Base-by-base conservation (phyloP, 768 basidiomycete species). In the Termitomyces sp. region DNA sequence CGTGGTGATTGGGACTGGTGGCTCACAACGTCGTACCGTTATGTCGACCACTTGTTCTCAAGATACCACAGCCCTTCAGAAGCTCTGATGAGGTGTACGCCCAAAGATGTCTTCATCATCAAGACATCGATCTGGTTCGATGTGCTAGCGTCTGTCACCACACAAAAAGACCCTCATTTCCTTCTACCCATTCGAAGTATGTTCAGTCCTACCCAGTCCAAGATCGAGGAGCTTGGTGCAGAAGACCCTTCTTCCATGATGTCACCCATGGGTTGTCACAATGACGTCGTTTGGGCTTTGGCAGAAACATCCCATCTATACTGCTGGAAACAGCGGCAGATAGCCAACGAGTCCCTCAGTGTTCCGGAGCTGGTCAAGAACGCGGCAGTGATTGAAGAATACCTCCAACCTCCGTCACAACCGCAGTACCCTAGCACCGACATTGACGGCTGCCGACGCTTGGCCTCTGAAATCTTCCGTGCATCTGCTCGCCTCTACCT, bases 101-200 rank as follows among this genome's bases (percentile, higher is more conserved):
- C 79, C 76, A 76, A 83, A 75, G 72, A 79, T 75, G 69, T 82
- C 73, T 92, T 92, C 71, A 86, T 93, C 67, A 79, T 92, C 72
- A 91, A 91, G 71, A 88, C 91, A 27, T 84, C 88, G 16, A 85
- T 93, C 55, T 93, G 91, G 91, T 91, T 93, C 69, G 91, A 93
- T 68, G 89, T 93, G 36, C 79, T 93, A 52, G 90, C 89, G 7
- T 84, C 87, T 1, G 81, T 87, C 51, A 89, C 90, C n/a, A 84
- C 81, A n/a, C 75, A 79, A 60, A 64, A 78, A 61, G 63, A 72
- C 3, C 90, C 91, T 10, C 74, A 75, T 48, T 86, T 91, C 69
- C 71, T 87, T 39, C 33, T 64, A 3, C 75, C 79, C 42, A 86
- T 90, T 65, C 77, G 80, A 24, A 68, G 70, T 26, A 74, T 93